phyloP scores from a whole-genome alignment of 495 filamentous ascomycete genomes.

The Tuber calosporum region DNA sequence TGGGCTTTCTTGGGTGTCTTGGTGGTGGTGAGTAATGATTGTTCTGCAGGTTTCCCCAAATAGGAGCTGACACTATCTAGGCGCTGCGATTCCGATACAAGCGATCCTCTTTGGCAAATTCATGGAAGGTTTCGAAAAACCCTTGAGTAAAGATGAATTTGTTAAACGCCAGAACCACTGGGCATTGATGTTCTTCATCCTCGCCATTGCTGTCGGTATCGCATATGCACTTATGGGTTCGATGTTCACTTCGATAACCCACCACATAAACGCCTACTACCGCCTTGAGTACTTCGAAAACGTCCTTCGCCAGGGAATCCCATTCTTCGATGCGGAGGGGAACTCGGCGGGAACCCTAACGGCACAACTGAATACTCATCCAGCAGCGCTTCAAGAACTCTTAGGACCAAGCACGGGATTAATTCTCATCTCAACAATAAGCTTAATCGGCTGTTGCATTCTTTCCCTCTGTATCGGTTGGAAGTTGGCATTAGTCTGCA shows the following conservation, averaged over 20 bases:
- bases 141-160: slow-evolving; percentile 30
- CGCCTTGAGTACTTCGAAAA: slow-evolving; percentile 47
- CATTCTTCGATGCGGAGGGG: slow-evolving; percentile 58
- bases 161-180: slow-evolving; percentile 48
- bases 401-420: slow-evolving; percentile 53
- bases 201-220: slow-evolving; percentile 45
- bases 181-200: slow-evolving; percentile 52
- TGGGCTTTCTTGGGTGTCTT: slow-evolving; percentile 20
- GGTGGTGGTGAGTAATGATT: slow-evolving; percentile 23
- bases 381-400: slow-evolving; percentile 58
- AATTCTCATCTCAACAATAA: slow-evolving; percentile 49
- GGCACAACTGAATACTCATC: slow-evolving; percentile 53
- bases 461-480: slow-evolving; percentile 54
- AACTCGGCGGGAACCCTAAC: slow-evolving; percentile 59
- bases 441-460: slow-evolving; percentile 49
- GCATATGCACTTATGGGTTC: slow-evolving; percentile 46
- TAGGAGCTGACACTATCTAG: slow-evolving; percentile 22
- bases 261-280: slow-evolving; percentile 37
- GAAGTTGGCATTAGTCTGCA: slow-evolving; percentile 54
- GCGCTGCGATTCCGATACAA: slow-evolving; percentile 43
- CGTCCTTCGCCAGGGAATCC: slow-evolving; percentile 44
- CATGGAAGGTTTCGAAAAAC: slow-evolving; percentile 40
- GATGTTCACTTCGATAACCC: slow-evolving; percentile 27
- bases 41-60: not conserved
- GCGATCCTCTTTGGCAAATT: slow-evolving; percentile 42